These are phyloP conservation scores for Geotrichum cucujoidarum DNA, from an alignment of 1,139 yeast genomes.

Conservation along the genomic window DNA sequence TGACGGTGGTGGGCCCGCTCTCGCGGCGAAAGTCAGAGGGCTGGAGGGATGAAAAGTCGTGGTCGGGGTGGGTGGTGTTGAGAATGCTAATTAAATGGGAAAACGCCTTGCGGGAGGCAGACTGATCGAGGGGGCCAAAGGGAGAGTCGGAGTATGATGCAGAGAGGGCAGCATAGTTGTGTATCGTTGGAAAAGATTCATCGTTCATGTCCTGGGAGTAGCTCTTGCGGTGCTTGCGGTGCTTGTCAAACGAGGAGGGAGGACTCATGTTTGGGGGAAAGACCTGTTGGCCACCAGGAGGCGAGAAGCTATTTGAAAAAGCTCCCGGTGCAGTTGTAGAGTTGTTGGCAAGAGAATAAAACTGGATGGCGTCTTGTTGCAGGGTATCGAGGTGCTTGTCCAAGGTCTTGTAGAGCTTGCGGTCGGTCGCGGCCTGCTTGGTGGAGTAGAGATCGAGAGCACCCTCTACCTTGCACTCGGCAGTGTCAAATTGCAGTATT, in stretches of 20 bases:
- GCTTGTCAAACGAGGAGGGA: constrained; percentile 10
- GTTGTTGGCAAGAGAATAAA: constrained; percentile 16
- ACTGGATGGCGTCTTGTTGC: constrained; percentile 25
- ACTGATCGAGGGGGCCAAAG: constrained; percentile 85
- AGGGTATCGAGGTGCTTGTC: constrained; percentile 55
- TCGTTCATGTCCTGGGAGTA: constrained; percentile 9
- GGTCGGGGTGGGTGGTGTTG: constrained; percentile 92
- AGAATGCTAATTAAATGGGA: constrained; percentile 86
- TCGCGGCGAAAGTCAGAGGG: constrained; percentile 76
- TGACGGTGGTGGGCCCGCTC: constrained; percentile 48
- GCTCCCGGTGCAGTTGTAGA: constrained; percentile 17
- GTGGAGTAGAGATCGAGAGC: constrained; percentile 93
- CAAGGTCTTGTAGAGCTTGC: constrained; percentile 79
- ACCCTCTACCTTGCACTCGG: constrained; percentile 84
- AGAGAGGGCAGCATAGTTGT: constrained; percentile 12
- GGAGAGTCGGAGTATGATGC: constrained; percentile 51
- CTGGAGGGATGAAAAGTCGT: constrained; percentile 81
- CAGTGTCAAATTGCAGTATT: constrained; percentile 78
- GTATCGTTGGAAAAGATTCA: not conserved
- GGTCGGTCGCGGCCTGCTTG: constrained; percentile 84
- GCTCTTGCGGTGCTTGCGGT: constrained; percentile 8
- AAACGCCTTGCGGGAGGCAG: constrained; percentile 80
- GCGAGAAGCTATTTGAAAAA: constrained; percentile 22
- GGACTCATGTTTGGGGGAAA: constrained; percentile 14
- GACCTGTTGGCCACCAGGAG: constrained; percentile 3